A percentile compares a stretch with the other conserved stretches of the same genome.
phyloP scores from a whole-genome alignment of 2,329 filamentous ascomycete species.

The Colletotrichum somersetense region DNA sequence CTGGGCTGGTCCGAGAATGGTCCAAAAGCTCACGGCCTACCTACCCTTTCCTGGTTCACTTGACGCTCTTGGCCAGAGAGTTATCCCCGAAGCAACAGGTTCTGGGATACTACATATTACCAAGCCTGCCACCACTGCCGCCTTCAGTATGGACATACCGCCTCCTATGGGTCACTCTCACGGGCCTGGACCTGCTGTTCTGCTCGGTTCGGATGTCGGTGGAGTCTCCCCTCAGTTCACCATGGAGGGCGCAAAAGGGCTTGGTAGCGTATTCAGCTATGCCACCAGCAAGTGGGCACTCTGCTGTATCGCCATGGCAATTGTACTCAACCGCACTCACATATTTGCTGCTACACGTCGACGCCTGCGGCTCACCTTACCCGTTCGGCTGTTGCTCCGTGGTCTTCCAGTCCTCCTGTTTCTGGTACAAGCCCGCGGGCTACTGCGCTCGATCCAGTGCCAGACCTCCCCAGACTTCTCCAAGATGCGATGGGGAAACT shows the following conservation, averaged over 20 bases:
- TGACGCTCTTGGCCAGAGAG: slow-evolving; percentile 70
- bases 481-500: slow-evolving; percentile 76
- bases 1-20: slow-evolving; percentile 76
- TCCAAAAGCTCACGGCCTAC: slow-evolving; percentile 76
- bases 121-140: slow-evolving; percentile 57
- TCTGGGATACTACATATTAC: slow-evolving; percentile 56
- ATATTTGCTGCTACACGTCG: slow-evolving; percentile 93
- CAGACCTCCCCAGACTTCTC: slow-evolving; percentile 85
- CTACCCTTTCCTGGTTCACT: slow-evolving; percentile 70
- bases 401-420: slow-evolving; percentile 79
- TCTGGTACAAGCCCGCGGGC: slow-evolving; percentile 72
- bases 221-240: slow-evolving; percentile 61
- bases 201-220: slow-evolving; percentile 53
- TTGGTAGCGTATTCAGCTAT: slow-evolving; percentile 91
- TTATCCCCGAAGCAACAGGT: slow-evolving; percentile 70
- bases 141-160: slow-evolving; percentile 46
- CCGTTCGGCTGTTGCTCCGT: slow-evolving; percentile 77
- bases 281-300: slow-evolving; percentile 93
- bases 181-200: slow-evolving; percentile 49
- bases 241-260: slow-evolving; percentile 72
- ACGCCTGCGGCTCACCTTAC: slow-evolving; percentile 81
- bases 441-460: slow-evolving; percentile 90
- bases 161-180: slow-evolving; percentile 19
- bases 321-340: slow-evolving; percentile 90
- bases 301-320: slow-evolving; percentile 85